Evolutionary conservation across 2,329 filamentous ascomycete genomes (phyloP), one percentile per base, ranked within the genome.

Genomic region (Fusarium sp.): DNA sequence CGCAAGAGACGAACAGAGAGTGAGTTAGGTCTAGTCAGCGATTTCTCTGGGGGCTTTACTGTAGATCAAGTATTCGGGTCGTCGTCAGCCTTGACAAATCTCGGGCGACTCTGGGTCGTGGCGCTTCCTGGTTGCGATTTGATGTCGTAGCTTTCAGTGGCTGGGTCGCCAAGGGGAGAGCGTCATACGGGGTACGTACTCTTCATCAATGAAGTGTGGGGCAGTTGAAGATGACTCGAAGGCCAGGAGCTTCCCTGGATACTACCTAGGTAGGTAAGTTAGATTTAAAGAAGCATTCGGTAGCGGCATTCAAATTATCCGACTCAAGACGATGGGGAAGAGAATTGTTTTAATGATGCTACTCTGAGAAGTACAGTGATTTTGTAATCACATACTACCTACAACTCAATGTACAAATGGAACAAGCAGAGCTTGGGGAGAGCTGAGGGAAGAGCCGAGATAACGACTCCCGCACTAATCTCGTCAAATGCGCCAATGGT

Each of bases 21-120:
- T 25, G 24, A 46, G 31, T 12, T 32, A 25, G 31, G 48, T 13
- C 35, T n/a, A 51, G 42, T 36, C 38, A 52, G 42, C 31, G 35
- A 40, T 19, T 26, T 7, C 31, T 53, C 36, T 47, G 24, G 29
- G 12, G 19, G 42, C 39, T 6, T 45, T 41, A 43, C 52, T 52
- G 41, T 54, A 58, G 35, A 26, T 32, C 15, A 48, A 52, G 46
- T 36, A 41, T 66, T 50, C 28, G 53, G 41, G 67, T 66, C 62
- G 69, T 71, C 69, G 69, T 71, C 66, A 71, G 69, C 69, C 53
- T 62, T 67, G 65, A 66, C 67, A 70, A 65, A 65, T 56, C 47
- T 65, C 28, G 51, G 57, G 56, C 44, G 48, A 61, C 58, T 58
- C 36, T 67, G 60, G 55, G 50, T 60, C 60, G 65, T 64, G 53